These are phyloP conservation scores for Lenzites betulinus DNA, from an alignment of 768 basidiomycete genomes.

Conservation along the genomic window DNA sequence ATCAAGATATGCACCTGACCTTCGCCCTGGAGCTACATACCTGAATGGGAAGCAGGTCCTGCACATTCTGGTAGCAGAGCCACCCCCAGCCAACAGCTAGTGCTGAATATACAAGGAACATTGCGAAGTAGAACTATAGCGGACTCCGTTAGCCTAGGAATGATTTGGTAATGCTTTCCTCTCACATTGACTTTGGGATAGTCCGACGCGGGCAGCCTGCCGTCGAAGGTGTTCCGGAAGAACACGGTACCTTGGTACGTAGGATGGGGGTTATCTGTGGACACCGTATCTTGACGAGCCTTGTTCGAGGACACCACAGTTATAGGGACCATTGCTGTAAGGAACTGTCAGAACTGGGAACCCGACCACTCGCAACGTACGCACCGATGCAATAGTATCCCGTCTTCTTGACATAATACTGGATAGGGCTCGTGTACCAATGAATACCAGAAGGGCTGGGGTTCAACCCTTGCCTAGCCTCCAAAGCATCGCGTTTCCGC, in stretches of 20 bases:
- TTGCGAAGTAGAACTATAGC: conserved; percentile 78
- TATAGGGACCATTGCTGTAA: conserved; percentile 81
- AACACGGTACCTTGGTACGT: conserved; percentile 76
- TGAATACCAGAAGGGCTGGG: conserved; percentile 53
- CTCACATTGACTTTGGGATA: conserved; percentile 96
- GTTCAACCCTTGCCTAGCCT: conserved; percentile 38
- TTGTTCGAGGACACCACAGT: conserved; percentile 57
- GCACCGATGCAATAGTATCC: conserved; percentile 96
- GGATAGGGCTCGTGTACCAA: conserved; percentile 69
- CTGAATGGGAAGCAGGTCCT: conserved; percentile 88
- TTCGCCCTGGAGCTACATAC: conserved; percentile 38
- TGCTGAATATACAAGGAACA: conserved; percentile 77
- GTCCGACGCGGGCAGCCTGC: conserved; percentile 87
- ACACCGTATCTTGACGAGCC: conserved; percentile 34
- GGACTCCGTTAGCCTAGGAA: background rate
- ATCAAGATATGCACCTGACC: background rate
- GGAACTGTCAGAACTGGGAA: conserved; percentile 1
- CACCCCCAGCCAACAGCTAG: conserved; percentile 79
- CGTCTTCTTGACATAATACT: conserved; percentile 80
- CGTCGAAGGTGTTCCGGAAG: conserved; percentile 88
- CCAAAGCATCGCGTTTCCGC: conserved; percentile 33
- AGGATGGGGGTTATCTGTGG: conserved; percentile 68
- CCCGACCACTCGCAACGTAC: conserved; percentile 28
- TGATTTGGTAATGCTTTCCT: background rate
- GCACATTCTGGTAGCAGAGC: conserved; percentile 77